A percentile compares a stretch with the other conserved stretches of the same genome.
phyloP scores from a whole-genome alignment of 805 yeast genomes.

The Monosporozyma servazzii region DNA sequence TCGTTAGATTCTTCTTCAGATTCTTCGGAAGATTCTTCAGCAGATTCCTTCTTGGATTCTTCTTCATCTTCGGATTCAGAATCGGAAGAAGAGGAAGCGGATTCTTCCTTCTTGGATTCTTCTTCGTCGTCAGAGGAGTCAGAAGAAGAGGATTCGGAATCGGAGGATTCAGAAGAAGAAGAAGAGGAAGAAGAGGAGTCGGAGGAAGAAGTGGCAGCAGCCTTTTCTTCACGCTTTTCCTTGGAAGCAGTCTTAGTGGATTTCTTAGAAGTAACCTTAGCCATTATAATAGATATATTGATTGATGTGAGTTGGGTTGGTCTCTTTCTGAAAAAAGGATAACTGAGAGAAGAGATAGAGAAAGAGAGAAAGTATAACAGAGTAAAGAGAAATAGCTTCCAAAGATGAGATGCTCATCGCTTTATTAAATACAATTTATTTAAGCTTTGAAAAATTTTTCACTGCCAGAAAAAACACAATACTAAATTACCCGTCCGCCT shows the following conservation, averaged over 20 bases:
- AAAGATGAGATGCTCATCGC: conserved; percentile 2
- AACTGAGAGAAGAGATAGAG: not conserved
- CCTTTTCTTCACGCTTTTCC: conserved; percentile 14
- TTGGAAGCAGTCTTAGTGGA: conserved; percentile 17
- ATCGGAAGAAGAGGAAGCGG: conserved; percentile 13
- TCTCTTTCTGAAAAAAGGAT: not conserved
- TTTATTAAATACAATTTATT: not conserved
- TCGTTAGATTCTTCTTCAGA: conserved; percentile 11
- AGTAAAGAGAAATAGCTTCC: not conserved
- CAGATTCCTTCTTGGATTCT: conserved; percentile 15
- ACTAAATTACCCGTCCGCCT: not conserved
- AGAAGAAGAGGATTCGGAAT: conserved; percentile 21
- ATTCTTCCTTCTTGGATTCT: conserved; percentile 1
- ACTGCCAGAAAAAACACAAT: not conserved
- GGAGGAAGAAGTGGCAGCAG: conserved; percentile 12
- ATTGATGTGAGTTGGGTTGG: not conserved
- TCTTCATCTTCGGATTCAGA: conserved; percentile 8
- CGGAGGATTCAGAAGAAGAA: conserved; percentile 17
- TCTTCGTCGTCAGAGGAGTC: conserved; percentile 9
- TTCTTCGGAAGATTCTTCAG: conserved; percentile 8
- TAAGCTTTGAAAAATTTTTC: not conserved
- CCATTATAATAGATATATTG: conserved; percentile 8
- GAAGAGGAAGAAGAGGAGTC: conserved; percentile 14
- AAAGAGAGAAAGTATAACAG: not conserved
- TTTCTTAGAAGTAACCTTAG: conserved; percentile 24